Evolutionary conservation across 768 basidiomycete genomes (phyloP), one percentile per base, ranked within the genome.

Genomic region (Paxillus ammoniavirescens): DNA sequence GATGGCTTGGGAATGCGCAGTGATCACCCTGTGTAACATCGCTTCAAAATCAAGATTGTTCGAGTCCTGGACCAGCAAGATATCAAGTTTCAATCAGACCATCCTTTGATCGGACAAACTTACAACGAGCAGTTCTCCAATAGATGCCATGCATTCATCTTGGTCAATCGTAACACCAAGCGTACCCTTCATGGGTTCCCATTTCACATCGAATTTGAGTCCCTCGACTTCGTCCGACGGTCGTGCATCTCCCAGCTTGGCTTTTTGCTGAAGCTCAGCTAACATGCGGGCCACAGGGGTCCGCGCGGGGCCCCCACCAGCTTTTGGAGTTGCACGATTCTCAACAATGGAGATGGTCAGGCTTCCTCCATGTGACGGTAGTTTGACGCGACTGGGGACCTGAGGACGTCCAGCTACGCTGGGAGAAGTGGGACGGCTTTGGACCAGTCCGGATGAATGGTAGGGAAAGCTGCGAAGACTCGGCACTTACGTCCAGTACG

Each of bases 401-500:
- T 62, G 71, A 42, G 68, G 61, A 2, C 70, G 69, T 15, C 68
- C 70, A 17, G 65, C 59, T 6, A 61, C 52, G 6, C 55, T 42
- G 40, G 72, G 63, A 12, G 71, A 59, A 45, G 72, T 66, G 42
- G 75, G 72, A 17, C 80, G 82, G 45, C 75, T 76, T 57, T 36
- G 52, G 9, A 43, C 50, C 46, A 23, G 26, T 36, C 26, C 62
- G 42, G 55, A 53, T 21, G 2, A 41, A 38, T 49, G 4, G 3
- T 8, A 18, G 43, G 12, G 46, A 26, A 28, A 8, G 42, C 13
- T 45, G 46, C 40, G 43, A 54, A 35, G 13, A 31, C 18, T 4
- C 67, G 71, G 53, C 1, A 55, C 83, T 60, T 65, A 93, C 93
- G 89, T 74, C 95, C 95, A 98, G 65, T 98, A 98, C n/a, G 82